These are phyloP conservation scores for Claviceps spartinae DNA, from an alignment of 2,329 filamentous ascomycete species.

Conservation along the genomic window DNA sequence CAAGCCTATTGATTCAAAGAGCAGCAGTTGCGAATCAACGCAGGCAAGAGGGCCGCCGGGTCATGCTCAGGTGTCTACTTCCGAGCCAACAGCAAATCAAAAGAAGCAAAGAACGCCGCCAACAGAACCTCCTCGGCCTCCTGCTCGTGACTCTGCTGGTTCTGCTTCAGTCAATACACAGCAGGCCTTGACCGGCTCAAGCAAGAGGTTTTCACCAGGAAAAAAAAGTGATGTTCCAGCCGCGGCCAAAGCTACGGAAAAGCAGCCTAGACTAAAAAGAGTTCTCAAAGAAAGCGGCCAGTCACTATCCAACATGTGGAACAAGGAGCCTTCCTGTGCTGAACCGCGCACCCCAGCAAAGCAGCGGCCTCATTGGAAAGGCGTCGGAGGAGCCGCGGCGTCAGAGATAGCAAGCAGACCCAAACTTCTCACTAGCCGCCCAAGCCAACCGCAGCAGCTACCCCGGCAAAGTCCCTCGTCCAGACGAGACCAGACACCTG, in stretches of 20 bases:
- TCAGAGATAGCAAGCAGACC: conserved; percentile 2
- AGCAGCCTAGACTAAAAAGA: conserved; percentile 23
- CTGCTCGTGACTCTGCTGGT: conserved; percentile 9
- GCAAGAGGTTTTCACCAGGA: conserved; percentile 12
- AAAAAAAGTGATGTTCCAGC: conserved; percentile 15
- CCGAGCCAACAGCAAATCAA: conserved; percentile 26
- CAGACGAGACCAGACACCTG: conserved; percentile 11
- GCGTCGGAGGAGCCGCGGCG: conserved; percentile 4
- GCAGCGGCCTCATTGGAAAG: conserved; percentile 14
- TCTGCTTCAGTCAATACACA: conserved; percentile 6
- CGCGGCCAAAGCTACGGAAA: conserved; percentile 11
- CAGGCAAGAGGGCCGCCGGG: neutral
- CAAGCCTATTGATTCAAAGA: neutral
- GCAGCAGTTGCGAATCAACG: neutral
- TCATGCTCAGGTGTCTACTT: neutral
- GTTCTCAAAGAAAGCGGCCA: conserved; percentile 37
- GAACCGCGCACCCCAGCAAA: conserved; percentile 10
- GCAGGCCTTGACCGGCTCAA: neutral
- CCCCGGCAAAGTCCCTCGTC: conserved; percentile 1
- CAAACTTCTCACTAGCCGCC: conserved; percentile 4
- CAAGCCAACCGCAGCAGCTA: conserved; percentile 1
- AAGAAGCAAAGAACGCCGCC: conserved; percentile 30
- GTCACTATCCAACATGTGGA: conserved; percentile 34
- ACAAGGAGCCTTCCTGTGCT: conserved; percentile 27
- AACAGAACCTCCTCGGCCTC: neutral